These are phyloP conservation scores for Trichoderma semiorbis DNA, from an alignment of 2,329 filamentous ascomycete species.

Conservation along the genomic window DNA sequence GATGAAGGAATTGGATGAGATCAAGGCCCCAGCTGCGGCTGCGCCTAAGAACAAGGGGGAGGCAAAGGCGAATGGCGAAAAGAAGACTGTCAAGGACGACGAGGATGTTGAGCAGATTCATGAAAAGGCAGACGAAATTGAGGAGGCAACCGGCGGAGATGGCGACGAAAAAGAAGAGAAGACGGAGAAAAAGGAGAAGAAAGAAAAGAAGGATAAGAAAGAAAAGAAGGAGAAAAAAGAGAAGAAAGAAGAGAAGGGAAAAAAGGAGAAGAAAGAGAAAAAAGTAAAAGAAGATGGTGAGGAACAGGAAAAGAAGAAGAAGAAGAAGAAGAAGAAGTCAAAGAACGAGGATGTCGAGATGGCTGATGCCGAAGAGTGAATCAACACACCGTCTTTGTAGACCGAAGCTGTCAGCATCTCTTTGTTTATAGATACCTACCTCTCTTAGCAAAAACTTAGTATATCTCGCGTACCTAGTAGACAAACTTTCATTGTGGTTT, in stretches of 20 bases:
- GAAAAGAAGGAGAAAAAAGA: neutral
- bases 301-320: slow-evolving; percentile 6
- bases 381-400: neutral
- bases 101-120: neutral
- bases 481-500: neutral
- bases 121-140: neutral
- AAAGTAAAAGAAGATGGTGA: neutral
- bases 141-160: neutral
- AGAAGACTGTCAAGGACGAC: neutral
- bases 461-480: neutral
- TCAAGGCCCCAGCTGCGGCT: slow-evolving; percentile 21
- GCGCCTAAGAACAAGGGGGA: slow-evolving; percentile 17
- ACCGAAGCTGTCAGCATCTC: neutral
- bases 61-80: neutral
- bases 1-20: slow-evolving; percentile 47
- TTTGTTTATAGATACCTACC: neutral
- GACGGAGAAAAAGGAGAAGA: neutral
- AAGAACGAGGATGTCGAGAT: slow-evolving; percentile 7
- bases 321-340: slow-evolving; percentile 16
- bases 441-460: neutral
- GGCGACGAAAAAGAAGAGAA: neutral
- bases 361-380: slow-evolving; percentile 2
- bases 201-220: neutral
- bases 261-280: neutral
- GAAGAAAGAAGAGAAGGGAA: neutral